These are phyloP conservation scores for Cubamyces sp. DNA, from an alignment of 768 basidiomycete species.

Conservation along the genomic window DNA sequence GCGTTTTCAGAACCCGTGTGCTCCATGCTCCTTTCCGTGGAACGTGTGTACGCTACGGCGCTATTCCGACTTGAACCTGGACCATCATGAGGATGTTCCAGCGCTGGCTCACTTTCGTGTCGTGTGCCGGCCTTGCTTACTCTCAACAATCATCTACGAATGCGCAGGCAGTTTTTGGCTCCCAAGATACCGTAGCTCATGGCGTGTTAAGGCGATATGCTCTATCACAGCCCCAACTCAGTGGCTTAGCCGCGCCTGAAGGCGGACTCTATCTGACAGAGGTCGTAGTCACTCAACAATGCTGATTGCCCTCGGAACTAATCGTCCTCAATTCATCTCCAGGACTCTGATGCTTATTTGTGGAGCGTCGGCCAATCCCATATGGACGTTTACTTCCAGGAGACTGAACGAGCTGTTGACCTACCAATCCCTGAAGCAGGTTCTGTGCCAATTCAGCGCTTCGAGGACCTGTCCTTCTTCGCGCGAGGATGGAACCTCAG, in stretches of 20 bases:
- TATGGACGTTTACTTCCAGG: constrained; percentile 54
- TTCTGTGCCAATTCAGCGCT: constrained; percentile 29
- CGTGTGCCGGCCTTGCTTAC: constrained; percentile 10
- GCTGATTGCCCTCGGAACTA: not conserved
- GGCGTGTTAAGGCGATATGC: constrained; percentile 15
- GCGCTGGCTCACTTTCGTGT: constrained; percentile 13
- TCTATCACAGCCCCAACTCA: not conserved
- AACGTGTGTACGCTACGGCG: not conserved
- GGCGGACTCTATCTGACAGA: constrained; percentile 9
- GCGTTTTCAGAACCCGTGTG: too few relatives aligned
- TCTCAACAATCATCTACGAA: not conserved
- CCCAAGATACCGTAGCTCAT: too few relatives aligned
- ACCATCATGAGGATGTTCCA: constrained; percentile 17
- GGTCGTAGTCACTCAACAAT: constrained; percentile 6
- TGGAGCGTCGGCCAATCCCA: constrained; percentile 52
- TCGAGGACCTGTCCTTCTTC: constrained; percentile 1
- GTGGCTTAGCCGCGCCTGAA: constrained; percentile 3
- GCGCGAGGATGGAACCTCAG: constrained; percentile 28
- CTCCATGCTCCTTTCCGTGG: too few relatives aligned
- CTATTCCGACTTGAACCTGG: not conserved
- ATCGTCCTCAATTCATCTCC: not conserved
- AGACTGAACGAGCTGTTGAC: constrained; percentile 24
- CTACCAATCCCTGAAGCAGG: constrained; percentile 12
- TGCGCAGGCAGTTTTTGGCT: not conserved
- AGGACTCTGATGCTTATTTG: constrained; percentile 53